phyloP scores from a whole-genome alignment of 2,329 filamentous ascomycete genomes.

The Colletotrichum phormii region DNA sequence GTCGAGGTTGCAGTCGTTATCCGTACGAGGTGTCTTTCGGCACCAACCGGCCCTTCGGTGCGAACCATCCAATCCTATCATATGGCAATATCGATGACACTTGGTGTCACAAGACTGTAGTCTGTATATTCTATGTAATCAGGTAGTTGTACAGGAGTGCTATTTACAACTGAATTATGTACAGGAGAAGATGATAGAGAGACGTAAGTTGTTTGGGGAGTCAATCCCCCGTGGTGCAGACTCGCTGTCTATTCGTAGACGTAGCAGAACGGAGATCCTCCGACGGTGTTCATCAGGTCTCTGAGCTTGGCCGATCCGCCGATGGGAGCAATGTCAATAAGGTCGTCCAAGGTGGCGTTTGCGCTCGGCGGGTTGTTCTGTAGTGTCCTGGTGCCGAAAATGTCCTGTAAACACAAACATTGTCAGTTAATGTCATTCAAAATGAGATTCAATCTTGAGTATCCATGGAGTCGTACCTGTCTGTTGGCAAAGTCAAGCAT shows the following conservation, averaged over 20 bases:
- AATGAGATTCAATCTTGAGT: too few relatives aligned
- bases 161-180: not conserved
- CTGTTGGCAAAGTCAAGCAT: conserved; percentile 53
- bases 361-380: conserved; percentile 53
- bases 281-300: conserved; percentile 53
- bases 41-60: not conserved
- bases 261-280: conserved; percentile 56
- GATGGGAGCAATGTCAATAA: conserved; percentile 47
- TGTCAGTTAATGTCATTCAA: not conserved
- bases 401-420: conserved; percentile 25
- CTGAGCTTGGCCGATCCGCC: conserved; percentile 48
- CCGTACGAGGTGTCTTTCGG: not conserved
- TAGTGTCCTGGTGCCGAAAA: conserved; percentile 55
- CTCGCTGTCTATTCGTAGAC: conserved; percentile 45
- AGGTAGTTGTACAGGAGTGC: not conserved
- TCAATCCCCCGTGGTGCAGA: too few relatives aligned
- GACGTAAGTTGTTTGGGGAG: not conserved
- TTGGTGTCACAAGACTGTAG: not conserved
- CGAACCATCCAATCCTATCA: not conserved
- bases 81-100: not conserved
- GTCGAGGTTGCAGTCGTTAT: not conserved
- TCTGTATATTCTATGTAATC: not conserved
- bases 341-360: conserved; percentile 55
- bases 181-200: not conserved
- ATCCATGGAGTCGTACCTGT: conserved; percentile 39